Evolutionary conservation across 179 eudicot genomes (phyloP), one percentile per base, ranked within the genome.

Genomic region (Corrigiola litoralis): DNA sequence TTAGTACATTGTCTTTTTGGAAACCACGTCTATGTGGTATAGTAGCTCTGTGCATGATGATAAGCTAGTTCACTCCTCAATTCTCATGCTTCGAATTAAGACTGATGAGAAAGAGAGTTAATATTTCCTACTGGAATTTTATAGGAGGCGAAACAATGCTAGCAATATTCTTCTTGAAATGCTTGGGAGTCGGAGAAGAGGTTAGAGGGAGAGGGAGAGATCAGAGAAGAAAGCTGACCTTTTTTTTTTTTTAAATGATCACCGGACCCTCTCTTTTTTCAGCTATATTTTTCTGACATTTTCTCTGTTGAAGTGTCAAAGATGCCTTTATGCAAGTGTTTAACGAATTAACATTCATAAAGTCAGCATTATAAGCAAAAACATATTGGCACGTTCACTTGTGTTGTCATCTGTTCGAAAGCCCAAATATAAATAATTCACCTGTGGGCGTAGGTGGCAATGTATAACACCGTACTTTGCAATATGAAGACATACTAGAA

Each of bases 281-380:
- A 33, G 50, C 28, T 47, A 58, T 13, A 25, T n/a, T 48, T 60
- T 29, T 69, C 53, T 49, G 66, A 61, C 66, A 40, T 28, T 29
- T 60, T 60, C 72, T 29, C 10, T 5, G 61, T 61, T 17, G 67
- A 69, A 61, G 13, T 29, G 33, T 61, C 61, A 23, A 69, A 69
- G 73, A 69, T 69, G 44, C 73, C 67, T 41, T 20, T 18, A n/a
- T 21, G 41, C 28, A 47, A 49, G 12, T 36, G 7, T 16, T 21
- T 6, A 32, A 25, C 17, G 31, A 7, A 25, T 34, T 53, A 54
- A 23, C 27, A 45, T 37, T 24, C 23, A 33, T 45, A 2, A 41
- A 23, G 38, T 24, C 36, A 45, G 44, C 62, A 42, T 23, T 42
- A 31, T 21, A 23, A 40, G 16, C 0, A 2, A 66, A 66, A 66